These are phyloP conservation scores for Oropetium thomaeum DNA, from an alignment of 176 grass and related monocot genomes.

Conservation along the genomic window DNA sequence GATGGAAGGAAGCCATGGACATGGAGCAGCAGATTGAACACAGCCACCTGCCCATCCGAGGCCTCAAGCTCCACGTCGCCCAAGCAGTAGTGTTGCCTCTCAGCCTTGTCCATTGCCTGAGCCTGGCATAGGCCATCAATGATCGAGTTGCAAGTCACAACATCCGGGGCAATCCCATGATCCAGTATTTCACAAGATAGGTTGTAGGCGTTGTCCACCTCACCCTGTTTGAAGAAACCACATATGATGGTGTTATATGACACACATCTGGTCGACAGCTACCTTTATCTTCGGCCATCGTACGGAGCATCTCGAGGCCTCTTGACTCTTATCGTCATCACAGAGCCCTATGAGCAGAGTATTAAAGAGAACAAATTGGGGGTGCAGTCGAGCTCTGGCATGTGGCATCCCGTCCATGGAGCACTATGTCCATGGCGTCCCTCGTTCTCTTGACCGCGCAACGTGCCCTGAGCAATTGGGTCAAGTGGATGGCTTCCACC, in stretches of 20 bases:
- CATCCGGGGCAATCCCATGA: neutral
- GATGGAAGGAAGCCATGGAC: no score
- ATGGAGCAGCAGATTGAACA: no score
- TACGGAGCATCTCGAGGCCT: conserved; percentile 31
- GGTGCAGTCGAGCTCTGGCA: neutral
- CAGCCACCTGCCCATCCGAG: no score
- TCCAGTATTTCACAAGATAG: neutral
- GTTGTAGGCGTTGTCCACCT: neutral
- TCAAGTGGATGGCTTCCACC: neutral
- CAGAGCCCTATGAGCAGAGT: conserved; percentile 29
- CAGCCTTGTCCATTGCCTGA: neutral
- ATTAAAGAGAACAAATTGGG: neutral
- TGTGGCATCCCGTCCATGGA: no score
- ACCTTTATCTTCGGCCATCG: conserved; percentile 10
- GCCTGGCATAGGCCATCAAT: conserved; percentile 18
- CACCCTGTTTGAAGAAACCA: conserved; percentile 8
- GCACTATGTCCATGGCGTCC: neutral
- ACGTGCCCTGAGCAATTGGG: neutral
- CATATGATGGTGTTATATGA: conserved; percentile 14
- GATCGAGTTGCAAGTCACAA: conserved; percentile 21
- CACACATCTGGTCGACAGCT: conserved; percentile 16
- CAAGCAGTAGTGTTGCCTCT: no score
- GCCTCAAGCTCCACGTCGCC: no score
- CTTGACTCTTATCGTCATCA: neutral
- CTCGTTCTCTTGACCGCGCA: neutral